Percentiles rank a stretch among this genome's conserved stretches.
Evolutionary conservation across 805 yeast genomes (phyloP).

Genomic region (Ogataea zsoltii): DNA sequence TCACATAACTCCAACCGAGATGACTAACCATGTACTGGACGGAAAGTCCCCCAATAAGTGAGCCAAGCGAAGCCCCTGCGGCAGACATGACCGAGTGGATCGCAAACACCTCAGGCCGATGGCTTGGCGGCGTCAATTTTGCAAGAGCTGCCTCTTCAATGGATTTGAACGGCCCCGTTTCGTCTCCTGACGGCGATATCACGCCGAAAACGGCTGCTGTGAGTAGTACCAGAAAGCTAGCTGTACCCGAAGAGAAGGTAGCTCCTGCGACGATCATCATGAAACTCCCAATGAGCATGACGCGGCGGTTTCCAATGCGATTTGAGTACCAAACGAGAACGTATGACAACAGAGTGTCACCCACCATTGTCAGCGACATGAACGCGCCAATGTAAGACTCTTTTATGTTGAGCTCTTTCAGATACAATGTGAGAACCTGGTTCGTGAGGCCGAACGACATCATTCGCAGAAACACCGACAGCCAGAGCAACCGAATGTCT

Average conservation of each 20-base stretch:
- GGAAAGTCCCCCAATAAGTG: slow-evolving; percentile 60
- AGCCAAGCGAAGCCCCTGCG: slow-evolving; percentile 73
- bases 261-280: slow-evolving; percentile 71
- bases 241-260: slow-evolving; percentile 53
- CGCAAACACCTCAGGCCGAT: slow-evolving; percentile 74
- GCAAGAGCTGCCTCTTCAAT: slow-evolving; percentile 84
- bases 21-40: slow-evolving; percentile 45
- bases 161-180: slow-evolving; percentile 87
- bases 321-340: slow-evolving; percentile 78
- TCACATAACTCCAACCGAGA: slow-evolving; percentile 35
- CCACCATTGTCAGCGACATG: slow-evolving; percentile 78
- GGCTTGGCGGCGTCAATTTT: slow-evolving; percentile 64
- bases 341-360: slow-evolving; percentile 75
- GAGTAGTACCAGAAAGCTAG: slow-evolving; percentile 55
- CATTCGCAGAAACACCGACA: slow-evolving; percentile 68
- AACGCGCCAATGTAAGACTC: slow-evolving; percentile 70
- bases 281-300: slow-evolving; percentile 61
- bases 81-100: slow-evolving; percentile 70
- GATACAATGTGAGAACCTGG: slow-evolving; percentile 70
- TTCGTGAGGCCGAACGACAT: slow-evolving; percentile 77
- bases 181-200: slow-evolving; percentile 86
- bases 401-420: slow-evolving; percentile 53
- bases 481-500: slow-evolving; percentile 67
- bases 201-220: slow-evolving; percentile 81
- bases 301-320: slow-evolving; percentile 61